These are phyloP conservation scores for Setaria italica DNA, from an alignment of 202 grass and related monocot species.

Conservation along the genomic window DNA sequence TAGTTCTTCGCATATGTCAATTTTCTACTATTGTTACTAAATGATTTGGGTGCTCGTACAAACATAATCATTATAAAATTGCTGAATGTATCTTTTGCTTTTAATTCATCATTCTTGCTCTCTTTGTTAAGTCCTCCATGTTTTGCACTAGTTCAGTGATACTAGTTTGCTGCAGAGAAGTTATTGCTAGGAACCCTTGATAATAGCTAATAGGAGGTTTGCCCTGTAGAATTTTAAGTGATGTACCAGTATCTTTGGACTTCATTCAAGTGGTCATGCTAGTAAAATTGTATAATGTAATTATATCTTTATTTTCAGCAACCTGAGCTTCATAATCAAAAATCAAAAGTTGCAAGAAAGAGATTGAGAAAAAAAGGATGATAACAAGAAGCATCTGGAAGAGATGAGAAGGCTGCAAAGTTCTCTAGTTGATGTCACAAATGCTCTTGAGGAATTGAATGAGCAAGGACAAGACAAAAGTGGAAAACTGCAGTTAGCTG, in stretches of 20 bases:
- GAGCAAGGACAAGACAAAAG: constrained; percentile 69
- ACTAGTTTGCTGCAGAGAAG: constrained; percentile 2
- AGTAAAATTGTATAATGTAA: constrained; percentile 34
- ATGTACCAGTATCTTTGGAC: not conserved
- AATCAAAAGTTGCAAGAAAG: constrained; percentile 97
- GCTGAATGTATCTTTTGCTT: constrained; percentile 3
- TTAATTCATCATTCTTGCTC: constrained; percentile 8
- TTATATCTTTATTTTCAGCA: constrained; percentile 64
- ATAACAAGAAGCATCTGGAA: constrained; percentile 77
- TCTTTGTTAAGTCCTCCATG: not conserved
- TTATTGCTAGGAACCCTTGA: constrained; percentile 13
- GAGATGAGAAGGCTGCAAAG: constrained; percentile 79
- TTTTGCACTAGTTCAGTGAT: not conserved
- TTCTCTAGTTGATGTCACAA: constrained; percentile 79
- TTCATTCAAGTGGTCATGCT: constrained; percentile 12
- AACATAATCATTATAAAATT: constrained; percentile 14
- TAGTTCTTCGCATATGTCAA: not conserved
- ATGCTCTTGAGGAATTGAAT: constrained; percentile 67
- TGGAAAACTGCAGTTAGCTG: constrained; percentile 90
- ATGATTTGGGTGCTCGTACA: constrained; percentile 21
- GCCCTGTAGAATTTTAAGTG: constrained; percentile 27
- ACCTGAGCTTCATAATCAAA: constrained; percentile 96
- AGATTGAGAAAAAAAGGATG: constrained; percentile 97
- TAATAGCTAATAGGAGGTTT: constrained; percentile 35
- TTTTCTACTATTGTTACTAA: constrained; percentile 3